Percentiles rank a stretch among this genome's conserved stretches.
Conservation (phyloP, 257 asterid genomes). For the Lavandula angustifolia region DNA sequence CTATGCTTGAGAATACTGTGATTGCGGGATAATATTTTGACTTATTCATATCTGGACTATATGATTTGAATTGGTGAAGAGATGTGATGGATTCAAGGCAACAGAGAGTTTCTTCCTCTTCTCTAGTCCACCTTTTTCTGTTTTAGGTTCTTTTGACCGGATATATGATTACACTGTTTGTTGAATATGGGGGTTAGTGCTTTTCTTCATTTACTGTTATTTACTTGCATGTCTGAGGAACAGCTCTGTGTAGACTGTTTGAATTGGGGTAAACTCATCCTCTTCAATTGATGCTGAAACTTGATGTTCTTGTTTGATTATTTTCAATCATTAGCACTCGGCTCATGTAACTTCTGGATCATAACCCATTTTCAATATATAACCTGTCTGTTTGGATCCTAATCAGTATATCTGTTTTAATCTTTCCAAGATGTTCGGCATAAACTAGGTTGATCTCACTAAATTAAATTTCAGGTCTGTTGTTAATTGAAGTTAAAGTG, state of each 20-base stretch:
- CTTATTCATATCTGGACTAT: not conserved
- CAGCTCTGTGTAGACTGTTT: not conserved
- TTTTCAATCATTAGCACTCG: conserved; percentile 10
- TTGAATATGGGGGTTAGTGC: conserved; percentile 21
- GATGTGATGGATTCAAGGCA: conserved; percentile 26
- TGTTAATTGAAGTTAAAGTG: conserved; percentile 36
- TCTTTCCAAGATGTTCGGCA: conserved; percentile 6
- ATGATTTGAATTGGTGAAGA: conserved; percentile 5
- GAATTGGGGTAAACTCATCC: not conserved
- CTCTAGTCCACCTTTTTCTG: no score
- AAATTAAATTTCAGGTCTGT: conserved; percentile 26
- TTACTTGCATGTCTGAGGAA: not conserved
- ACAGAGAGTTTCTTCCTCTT: no score
- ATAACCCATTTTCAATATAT: conserved; percentile 6
- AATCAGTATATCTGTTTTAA: conserved; percentile 6
- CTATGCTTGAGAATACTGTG: conserved; percentile 29
- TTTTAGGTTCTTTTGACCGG: no score
- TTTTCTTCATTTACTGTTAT: not conserved
- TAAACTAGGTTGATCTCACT: conserved; percentile 18
- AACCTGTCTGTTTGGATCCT: conserved; percentile 20
- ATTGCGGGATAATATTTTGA: conserved; percentile 23
- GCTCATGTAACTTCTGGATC: not conserved
- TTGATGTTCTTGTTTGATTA: conserved; percentile 19
- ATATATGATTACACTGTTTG: conserved; percentile 2
- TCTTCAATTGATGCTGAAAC: conserved; percentile 7